Conservation (phyloP, 139 green algal genomes). For the Chlamydomonas asymmetrica region DNA sequence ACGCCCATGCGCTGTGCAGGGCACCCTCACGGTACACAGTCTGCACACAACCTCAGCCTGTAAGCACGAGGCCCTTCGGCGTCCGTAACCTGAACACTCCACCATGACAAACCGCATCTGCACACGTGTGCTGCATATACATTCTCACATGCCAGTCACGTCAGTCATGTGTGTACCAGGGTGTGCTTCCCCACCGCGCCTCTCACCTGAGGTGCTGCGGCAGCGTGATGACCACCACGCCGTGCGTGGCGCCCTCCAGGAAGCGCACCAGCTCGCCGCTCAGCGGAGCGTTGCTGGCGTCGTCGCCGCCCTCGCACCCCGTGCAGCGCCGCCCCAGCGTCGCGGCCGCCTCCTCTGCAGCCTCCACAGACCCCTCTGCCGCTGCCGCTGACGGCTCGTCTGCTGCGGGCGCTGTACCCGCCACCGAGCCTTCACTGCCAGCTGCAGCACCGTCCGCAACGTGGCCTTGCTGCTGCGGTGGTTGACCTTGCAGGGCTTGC, state of each 20-base stretch:
- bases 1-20: not conserved
- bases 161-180: not conserved
- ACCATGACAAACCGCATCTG: too few relatives aligned
- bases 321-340: too few relatives aligned
- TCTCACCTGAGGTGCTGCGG: constrained; percentile 11
- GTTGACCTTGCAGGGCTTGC: too few relatives aligned
- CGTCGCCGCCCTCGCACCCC: too few relatives aligned
- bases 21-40: not conserved
- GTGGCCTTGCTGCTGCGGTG: too few relatives aligned
- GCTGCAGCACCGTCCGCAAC: too few relatives aligned
- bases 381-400: too few relatives aligned
- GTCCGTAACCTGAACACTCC: not conserved
- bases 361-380: not conserved
- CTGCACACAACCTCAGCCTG: not conserved
- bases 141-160: too few relatives aligned
- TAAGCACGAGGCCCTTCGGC: not conserved
- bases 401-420: too few relatives aligned
- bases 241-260: constrained; percentile 1
- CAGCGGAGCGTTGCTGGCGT: not conserved
- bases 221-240: constrained; percentile 15
- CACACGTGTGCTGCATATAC: too few relatives aligned
- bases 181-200: not conserved
- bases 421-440: too few relatives aligned
- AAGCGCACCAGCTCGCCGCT: constrained; percentile 1
- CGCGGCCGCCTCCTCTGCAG: not conserved